Conservation (phyloP, 352 stramenopile species). For the Pythium periplocum region DNA sequence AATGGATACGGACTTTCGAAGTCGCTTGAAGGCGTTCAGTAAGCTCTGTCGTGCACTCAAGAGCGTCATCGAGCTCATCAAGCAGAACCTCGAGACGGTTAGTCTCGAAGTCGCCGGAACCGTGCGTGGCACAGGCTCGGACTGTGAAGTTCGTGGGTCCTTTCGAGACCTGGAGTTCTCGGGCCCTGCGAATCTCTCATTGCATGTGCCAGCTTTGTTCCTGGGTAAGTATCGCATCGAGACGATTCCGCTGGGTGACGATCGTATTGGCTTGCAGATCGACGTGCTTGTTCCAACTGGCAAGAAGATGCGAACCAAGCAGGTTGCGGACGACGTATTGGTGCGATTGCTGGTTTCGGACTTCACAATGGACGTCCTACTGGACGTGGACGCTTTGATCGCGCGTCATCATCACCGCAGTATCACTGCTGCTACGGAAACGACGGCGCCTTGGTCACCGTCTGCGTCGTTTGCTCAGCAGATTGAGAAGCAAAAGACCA, state of each 20-base stretch:
- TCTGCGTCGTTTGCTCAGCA: slow-evolving; percentile 23
- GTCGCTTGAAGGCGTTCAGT: slow-evolving; percentile 46
- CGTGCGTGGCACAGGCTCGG: slow-evolving; percentile 39
- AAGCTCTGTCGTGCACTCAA: slow-evolving; percentile 53
- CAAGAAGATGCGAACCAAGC: not conserved
- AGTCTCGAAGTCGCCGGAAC: slow-evolving; percentile 41
- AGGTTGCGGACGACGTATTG: slow-evolving; percentile 13
- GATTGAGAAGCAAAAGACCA: slow-evolving; percentile 25
- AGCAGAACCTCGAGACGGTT: slow-evolving; percentile 51
- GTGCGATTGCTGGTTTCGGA: slow-evolving; percentile 41
- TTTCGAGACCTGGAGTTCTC: slow-evolving; percentile 57
- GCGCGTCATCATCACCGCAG: slow-evolving; percentile 31
- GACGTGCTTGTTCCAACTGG: slow-evolving; percentile 39
- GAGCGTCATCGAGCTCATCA: slow-evolving; percentile 44
- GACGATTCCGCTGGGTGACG: slow-evolving; percentile 36
- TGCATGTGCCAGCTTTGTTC: slow-evolving; percentile 46
- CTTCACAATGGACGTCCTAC: slow-evolving; percentile 40
- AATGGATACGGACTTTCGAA: slow-evolving; percentile 39
- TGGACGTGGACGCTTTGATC: slow-evolving; percentile 57
- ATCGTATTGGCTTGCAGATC: slow-evolving; percentile 46
- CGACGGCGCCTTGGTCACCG: slow-evolving; percentile 31
- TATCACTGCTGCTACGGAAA: slow-evolving; percentile 21
- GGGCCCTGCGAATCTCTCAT: slow-evolving; percentile 42
- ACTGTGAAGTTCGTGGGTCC: slow-evolving; percentile 50
- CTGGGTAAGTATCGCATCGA: slow-evolving; percentile 49